Conservation (phyloP, 768 basidiomycete genomes). For the Leccinum obscurum region DNA sequence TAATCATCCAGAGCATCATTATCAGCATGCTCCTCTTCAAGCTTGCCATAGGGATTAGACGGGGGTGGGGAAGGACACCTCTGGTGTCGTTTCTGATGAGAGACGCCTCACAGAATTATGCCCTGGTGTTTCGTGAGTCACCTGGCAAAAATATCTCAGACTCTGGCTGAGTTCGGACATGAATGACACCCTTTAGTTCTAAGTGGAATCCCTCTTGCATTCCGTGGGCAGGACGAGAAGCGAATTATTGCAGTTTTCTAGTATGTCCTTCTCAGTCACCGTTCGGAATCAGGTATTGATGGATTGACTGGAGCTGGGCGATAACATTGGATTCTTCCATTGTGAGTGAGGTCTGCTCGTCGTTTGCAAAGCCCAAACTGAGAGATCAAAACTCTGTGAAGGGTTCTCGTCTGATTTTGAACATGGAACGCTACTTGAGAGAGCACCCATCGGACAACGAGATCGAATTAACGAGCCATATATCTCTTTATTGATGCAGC, state of each 20-base stretch:
- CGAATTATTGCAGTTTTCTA: conserved; percentile 1
- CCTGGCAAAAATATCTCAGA: neutral
- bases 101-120: conserved; percentile 48
- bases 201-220: neutral
- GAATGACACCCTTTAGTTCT: conserved; percentile 3
- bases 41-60: conserved; percentile 34
- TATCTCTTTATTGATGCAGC: conserved; percentile 4
- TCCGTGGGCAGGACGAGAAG: conserved; percentile 2
- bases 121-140: conserved; percentile 39
- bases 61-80: conserved; percentile 43
- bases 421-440: conserved; percentile 22
- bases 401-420: conserved; percentile 27
- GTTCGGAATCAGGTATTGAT: conserved; percentile 1
- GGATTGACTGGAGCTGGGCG: conserved; percentile 14
- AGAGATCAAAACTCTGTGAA: neutral
- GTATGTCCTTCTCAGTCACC: conserved; percentile 2
- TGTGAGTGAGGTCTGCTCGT: conserved; percentile 13
- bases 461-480: conserved; percentile 11
- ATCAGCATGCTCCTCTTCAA: conserved; percentile 41
- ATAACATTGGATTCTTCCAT: conserved; percentile 12
- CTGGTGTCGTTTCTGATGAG: conserved; percentile 41
- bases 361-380: neutral
- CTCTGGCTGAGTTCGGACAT: neutral
- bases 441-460: conserved; percentile 1
- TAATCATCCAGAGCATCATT: conserved; percentile 39